Conservation (phyloP, 176 grass and related monocot genomes). For the Oryza longistaminata region DNA sequence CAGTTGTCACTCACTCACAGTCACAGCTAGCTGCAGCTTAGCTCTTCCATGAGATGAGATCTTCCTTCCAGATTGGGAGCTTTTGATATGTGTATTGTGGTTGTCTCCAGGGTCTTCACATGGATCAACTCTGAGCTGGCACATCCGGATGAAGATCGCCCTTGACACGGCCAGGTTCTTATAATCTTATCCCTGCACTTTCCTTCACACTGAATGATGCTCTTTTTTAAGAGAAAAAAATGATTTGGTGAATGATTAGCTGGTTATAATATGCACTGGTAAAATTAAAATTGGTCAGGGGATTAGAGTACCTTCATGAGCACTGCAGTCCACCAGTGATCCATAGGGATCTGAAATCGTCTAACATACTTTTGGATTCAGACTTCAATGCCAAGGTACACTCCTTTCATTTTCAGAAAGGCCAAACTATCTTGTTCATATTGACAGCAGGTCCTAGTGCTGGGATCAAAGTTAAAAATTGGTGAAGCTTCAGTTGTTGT, state of each 20-base stretch:
- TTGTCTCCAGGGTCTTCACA: conserved; percentile 77
- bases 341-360: conserved; percentile 98
- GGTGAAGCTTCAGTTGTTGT: not conserved
- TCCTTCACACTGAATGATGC: conserved; percentile 2
- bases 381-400: conserved; percentile 87
- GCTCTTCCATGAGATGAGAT: conserved; percentile 57
- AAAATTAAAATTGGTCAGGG: conserved; percentile 55
- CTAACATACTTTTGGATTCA: conserved; percentile 95
- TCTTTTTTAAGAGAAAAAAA: not conserved
- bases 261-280: conserved; percentile 44
- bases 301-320: conserved; percentile 96
- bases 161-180: conserved; percentile 85
- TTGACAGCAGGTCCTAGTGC: not conserved
- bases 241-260: conserved; percentile 30
- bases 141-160: conserved; percentile 92
- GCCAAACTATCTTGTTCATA: conserved; percentile 16
- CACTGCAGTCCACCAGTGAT: conserved; percentile 87
- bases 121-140: conserved; percentile 85
- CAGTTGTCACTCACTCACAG: conserved; percentile 47
- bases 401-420: conserved; percentile 11
- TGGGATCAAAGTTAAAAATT: conserved; percentile 16
- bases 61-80: conserved; percentile 41
- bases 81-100: conserved; percentile 44
- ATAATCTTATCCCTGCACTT: conserved; percentile 31
- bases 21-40: conserved; percentile 29